phyloP scores from a whole-genome alignment of 345 rosid genomes.

The Iberis pinnata region DNA sequence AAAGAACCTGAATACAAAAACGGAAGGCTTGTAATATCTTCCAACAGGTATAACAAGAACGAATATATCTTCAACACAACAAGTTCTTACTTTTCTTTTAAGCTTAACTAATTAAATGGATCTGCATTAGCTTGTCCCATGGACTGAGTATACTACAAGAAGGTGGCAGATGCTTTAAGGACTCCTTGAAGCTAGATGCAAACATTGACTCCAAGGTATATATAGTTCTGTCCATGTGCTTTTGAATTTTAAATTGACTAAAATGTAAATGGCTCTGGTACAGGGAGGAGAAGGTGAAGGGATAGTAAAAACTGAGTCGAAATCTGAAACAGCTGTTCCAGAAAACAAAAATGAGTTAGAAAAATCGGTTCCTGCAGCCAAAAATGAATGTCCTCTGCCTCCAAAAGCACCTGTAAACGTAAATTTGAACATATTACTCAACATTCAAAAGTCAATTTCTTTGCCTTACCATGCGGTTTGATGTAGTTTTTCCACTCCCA shows the following conservation, averaged over 20 bases:
- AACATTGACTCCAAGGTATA: conserved; percentile 69
- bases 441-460: conserved; percentile 3
- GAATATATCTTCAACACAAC: background rate
- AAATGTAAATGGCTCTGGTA: conserved; percentile 11
- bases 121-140: conserved; percentile 79
- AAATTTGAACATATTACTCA: background rate
- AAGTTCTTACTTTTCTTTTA: background rate
- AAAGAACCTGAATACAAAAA: conserved; percentile 86
- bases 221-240: conserved; percentile 16
- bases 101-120: conserved; percentile 4
- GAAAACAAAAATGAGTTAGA: conserved; percentile 23
- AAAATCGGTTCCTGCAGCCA: conserved; percentile 31
- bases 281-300: conserved; percentile 47
- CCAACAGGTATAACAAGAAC: conserved; percentile 46
- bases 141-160: conserved; percentile 86
- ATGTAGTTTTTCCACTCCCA: background rate
- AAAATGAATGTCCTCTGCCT: conserved; percentile 56
- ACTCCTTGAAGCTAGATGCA: conserved; percentile 59
- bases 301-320: conserved; percentile 38
- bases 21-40: conserved; percentile 92
- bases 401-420: conserved; percentile 57
- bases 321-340: conserved; percentile 32
- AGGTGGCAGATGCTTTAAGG: conserved; percentile 50
- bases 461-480: background rate
- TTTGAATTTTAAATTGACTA: background rate